Percentiles rank a stretch among this genome's conserved stretches.
Evolutionary conservation across 257 asterid species (phyloP).

Genomic region (Jaltomata sinuosa): DNA sequence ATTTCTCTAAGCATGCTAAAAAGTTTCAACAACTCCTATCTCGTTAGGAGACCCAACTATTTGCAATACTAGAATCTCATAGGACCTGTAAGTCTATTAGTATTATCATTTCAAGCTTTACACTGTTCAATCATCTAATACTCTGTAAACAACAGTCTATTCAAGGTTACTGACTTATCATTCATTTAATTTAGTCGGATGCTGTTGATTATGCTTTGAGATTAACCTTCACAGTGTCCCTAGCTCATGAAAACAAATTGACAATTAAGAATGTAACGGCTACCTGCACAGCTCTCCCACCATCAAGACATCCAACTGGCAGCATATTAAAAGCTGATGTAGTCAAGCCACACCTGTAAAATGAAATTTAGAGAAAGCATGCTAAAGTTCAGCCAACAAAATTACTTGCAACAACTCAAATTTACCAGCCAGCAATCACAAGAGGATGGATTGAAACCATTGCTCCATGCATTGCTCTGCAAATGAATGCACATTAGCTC

Average conservation of each 20-base stretch:
- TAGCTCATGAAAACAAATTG: neutral
- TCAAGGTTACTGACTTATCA: neutral
- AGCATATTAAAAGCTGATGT: conserved; percentile 93
- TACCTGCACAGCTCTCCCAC: conserved; percentile 98
- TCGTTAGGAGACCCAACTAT: neutral
- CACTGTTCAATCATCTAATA: neutral
- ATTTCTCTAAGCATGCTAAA: neutral
- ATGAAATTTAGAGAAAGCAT: conserved; percentile 13
- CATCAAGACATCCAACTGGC: conserved; percentile 94
- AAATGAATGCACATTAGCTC: conserved; percentile 6
- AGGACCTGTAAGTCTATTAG: neutral
- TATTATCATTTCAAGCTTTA: neutral
- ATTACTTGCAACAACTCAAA: neutral
- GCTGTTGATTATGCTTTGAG: neutral
- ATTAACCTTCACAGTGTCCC: neutral
- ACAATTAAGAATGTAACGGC: conserved; percentile 1
- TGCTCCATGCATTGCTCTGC: conserved; percentile 77
- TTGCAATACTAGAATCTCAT: neutral
- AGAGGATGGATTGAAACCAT: conserved; percentile 83
- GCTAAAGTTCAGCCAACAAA: neutral
- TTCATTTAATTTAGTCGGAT: neutral
- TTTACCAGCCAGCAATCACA: conserved; percentile 87
- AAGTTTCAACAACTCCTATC: neutral
- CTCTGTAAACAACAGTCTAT: neutral
- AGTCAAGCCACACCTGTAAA: conserved; percentile 85